A percentile compares a stretch with the other conserved stretches of the same genome.
Evolutionary conservation across 164 flowering plant species (phyloP).

Genomic region (Vitis labrusca): DNA sequence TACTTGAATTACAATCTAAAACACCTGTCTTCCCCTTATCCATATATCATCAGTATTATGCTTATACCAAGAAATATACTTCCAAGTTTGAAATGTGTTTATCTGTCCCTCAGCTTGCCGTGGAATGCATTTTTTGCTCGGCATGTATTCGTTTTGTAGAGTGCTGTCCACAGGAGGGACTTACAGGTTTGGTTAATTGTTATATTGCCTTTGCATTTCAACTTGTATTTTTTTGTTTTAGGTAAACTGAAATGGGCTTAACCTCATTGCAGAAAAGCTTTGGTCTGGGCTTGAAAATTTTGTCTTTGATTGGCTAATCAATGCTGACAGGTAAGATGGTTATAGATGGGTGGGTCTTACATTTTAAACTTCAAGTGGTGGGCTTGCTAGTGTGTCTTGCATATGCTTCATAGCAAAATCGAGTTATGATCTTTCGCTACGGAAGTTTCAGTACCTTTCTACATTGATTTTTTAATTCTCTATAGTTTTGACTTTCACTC

Average conservation of each 20-base stretch:
- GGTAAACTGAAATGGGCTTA: slow-evolving; percentile 1
- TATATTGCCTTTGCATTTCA: neutral
- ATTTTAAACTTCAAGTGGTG: no score
- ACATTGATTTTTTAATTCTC: no score
- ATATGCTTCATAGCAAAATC: no score
- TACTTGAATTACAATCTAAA: no score
- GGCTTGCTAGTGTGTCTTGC: no score
- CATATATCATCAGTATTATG: neutral
- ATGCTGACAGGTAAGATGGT: slow-evolving; percentile 83
- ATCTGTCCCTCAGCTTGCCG: slow-evolving; percentile 71
- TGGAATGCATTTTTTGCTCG: slow-evolving; percentile 99
- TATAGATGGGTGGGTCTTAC: neutral
- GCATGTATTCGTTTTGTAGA: slow-evolving; percentile 99
- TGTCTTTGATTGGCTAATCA: slow-evolving; percentile 98
- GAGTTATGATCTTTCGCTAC: no score
- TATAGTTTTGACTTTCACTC: no score
- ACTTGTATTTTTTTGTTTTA: neutral
- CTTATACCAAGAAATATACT: neutral
- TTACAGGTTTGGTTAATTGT: slow-evolving; percentile 61
- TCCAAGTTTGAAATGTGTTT: slow-evolving; percentile 2
- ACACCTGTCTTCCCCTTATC: neutral
- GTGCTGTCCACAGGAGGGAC: slow-evolving; percentile 98
- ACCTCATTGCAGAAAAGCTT: slow-evolving; percentile 75
- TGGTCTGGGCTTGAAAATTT: slow-evolving; percentile 99
- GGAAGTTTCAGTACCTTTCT: no score